Percentiles rank a stretch among this genome's conserved stretches.
Evolutionary conservation across 2,329 filamentous ascomycete genomes (phyloP).

Genomic region (Talaromyces marneffei): DNA sequence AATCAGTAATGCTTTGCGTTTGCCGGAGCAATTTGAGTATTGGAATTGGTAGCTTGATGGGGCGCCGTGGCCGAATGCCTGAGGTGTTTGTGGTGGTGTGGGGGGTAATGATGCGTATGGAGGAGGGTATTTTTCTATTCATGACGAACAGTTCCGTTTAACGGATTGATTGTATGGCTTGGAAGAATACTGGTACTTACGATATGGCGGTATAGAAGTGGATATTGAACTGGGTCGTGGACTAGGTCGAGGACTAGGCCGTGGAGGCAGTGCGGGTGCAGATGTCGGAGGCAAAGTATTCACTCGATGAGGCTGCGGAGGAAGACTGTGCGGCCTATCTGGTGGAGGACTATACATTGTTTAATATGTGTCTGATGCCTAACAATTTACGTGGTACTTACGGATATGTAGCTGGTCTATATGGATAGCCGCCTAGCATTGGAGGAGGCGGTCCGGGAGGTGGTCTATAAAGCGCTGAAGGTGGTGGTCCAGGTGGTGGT

Average conservation of each 20-base stretch:
- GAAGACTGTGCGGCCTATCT: constrained; percentile 8
- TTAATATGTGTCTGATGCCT: background rate
- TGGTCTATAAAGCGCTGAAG: background rate
- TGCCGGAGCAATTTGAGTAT: constrained; percentile 85
- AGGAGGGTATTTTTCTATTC: constrained; percentile 6
- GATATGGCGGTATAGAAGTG: background rate
- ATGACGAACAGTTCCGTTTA: background rate
- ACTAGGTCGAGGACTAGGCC: constrained; percentile 8
- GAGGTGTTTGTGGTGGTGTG: constrained; percentile 49
- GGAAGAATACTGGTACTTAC: background rate
- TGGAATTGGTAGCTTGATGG: constrained; percentile 79
- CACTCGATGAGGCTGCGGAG: constrained; percentile 8
- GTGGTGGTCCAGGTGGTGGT: constrained; percentile 4
- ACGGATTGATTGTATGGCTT: background rate
- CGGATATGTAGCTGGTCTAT: constrained; percentile 11
- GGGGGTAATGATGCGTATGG: constrained; percentile 6
- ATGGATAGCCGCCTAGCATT: background rate
- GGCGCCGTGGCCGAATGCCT: constrained; percentile 73
- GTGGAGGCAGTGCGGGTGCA: constrained; percentile 10
- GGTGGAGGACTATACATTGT: background rate
- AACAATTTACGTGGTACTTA: constrained; percentile 10
- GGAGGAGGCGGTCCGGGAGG: constrained; percentile 1
- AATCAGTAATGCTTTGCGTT: constrained; percentile 80
- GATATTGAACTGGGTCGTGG: background rate
- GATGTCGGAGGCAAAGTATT: constrained; percentile 2